Evolutionary conservation across 176 grass and related monocot species (phyloP), one percentile per base, ranked within the genome.

Genomic region (Saccharum spontaneum): DNA sequence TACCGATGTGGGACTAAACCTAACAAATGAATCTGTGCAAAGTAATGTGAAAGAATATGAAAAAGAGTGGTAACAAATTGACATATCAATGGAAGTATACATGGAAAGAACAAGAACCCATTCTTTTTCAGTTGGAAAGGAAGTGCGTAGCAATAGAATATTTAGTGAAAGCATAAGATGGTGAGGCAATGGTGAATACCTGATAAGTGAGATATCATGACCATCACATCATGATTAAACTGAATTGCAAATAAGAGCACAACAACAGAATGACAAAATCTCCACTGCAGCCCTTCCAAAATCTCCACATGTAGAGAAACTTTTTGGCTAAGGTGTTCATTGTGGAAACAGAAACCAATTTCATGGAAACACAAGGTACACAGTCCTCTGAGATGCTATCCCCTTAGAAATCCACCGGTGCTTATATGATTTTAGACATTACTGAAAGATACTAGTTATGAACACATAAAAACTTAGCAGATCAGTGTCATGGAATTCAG

Each of bases 1-100:
- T n/a, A n/a, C n/a, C n/a, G n/a, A n/a, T n/a, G n/a, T n/a, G n/a
- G n/a, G n/a, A n/a, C n/a, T n/a, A n/a, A n/a, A n/a, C n/a, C n/a
- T n/a, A n/a, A n/a, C n/a, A 50, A 86, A 87, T 68, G 61, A 69
- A 69, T 74, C 81, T 6, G 10, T 62, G n/a, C n/a, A 87, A 75
- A 87, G n/a, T 73, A 78, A 78, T 62, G 80, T 62, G 46, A 34
- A 84, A 75, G 69, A 69, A 80, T 76, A 54, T 43, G 62, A 63
- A 84, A 69, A 70, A 17, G 65, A 49, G 43, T 68, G 38, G 38
- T 67, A 67, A 48, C 45, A 15, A 17, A 37, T 48, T 67, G 79
- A 39, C 15, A 45, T 59, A 31, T 49, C 22, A 73, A 63, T 59
- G 59, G 8, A 83, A 79, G 46, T 44, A 72, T 48, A 69, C 45